Evolutionary conservation across 345 rosid species (phyloP), one percentile per base, ranked within the genome.

Genomic region (Salix arbutifolia): DNA sequence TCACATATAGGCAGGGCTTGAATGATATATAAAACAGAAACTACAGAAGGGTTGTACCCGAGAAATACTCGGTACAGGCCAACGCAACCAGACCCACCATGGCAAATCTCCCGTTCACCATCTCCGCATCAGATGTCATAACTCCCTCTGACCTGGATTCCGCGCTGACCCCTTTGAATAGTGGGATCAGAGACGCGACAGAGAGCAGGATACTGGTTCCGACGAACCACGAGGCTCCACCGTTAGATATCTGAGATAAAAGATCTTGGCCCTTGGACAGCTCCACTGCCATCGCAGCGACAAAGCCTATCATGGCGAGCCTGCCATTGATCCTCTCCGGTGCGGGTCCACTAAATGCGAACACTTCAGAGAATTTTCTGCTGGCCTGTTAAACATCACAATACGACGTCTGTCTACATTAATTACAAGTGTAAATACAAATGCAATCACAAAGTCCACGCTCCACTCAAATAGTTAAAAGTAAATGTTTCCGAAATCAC

Each of bases 291-390:
- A 90, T 61, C 0, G 97, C 97, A 0, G 93, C 87, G 3, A 88
- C 95, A 52, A 92, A 91, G 0, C 97, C 97, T 0, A 92, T 80
- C 98, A 94, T 91, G 7, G 97, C 98, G 18, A 94, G 84, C 69
- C 97, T 85, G 0, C 95, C 94, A 71, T 94, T 92, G 65, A 94
- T 90, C 80, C 97, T 91, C 85, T 94, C 98, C 16, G 97, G 98
- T 8, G 91, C 97, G 1, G 91, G 92, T 44, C 97, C 98, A 31
- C 94, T 85, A 38, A 94, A 92, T 8, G 97, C 97, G 13, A 94
- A 77, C 44, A 91, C 72, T 23, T 91, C 97, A 0, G 81, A 64
- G 72, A 90, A 88, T 9, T 82, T 90, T 0, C 91, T 87, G 85
- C 91, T 90, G 44, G 77, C 81, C 90, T 86, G 77, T 46, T 38